Base-by-base conservation (phyloP, 192 early-diverging fungal species). In the Endogone sp. region DNA sequence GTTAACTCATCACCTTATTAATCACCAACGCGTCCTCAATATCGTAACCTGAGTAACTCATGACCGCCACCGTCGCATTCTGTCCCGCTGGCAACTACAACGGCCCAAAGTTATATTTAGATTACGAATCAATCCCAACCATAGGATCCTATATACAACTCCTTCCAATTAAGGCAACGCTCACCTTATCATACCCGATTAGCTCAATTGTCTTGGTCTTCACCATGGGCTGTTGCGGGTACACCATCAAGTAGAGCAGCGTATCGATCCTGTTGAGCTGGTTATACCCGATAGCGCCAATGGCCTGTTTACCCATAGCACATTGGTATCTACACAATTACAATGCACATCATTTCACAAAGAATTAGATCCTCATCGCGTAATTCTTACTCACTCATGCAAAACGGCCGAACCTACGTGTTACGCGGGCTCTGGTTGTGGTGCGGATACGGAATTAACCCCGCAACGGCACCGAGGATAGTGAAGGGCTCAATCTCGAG, bases 281-380 rank as follows among this genome's bases (percentile, higher is more conserved):
- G 73, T 99, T 99, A 72, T 95, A 96, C 9, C 89, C 95, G 63
- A 97, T 97, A 21, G 93, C 92, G 21, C 97, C 97, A 62, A 99
- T 99, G 32, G 97, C 95, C 82, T 99, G 97, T 76, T 99, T 99
- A 70, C 95, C 95, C 97, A 99, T 99, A 76, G 95, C 95, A 66
- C 91, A 97, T 85, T 98, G 97, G 78, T 97, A 98, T 60, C 67
- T 74, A 28, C 10, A 22, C 2, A 60, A 67, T 62, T 20, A 60
- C 2, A 60, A n/a, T n/a, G n/a, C n/a, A n/a, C n/a, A n/a, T n/a
- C n/a, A 62, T 29, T 62, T 16, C 20, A 16, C 23, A 2, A 16
- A 62, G 30, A 21, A 62, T 29, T n/a, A n/a, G n/a, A n/a, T n/a
- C n/a, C n/a, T n/a, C n/a, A n/a, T n/a, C n/a, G n/a, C n/a, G n/a